Conservation (phyloP, 2,329 filamentous ascomycete species). For the Penicillium sp. region DNA sequence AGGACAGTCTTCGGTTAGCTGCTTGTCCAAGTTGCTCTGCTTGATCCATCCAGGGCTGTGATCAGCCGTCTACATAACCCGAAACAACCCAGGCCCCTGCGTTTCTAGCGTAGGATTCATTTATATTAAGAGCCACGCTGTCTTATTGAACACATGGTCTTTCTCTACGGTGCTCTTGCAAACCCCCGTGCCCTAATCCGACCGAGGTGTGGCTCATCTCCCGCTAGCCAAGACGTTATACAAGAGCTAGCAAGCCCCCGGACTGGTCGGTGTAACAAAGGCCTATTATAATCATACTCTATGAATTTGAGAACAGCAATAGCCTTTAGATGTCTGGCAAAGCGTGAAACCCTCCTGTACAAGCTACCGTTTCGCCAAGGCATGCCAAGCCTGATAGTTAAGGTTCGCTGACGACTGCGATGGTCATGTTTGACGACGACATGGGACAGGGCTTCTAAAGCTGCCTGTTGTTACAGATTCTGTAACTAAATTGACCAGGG, state of each 20-base stretch:
- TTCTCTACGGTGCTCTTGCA: background rate
- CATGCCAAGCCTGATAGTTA: conserved; percentile 3
- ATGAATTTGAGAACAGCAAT: background rate
- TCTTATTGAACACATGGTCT: background rate
- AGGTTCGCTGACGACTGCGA: conserved; percentile 1
- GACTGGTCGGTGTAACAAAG: background rate
- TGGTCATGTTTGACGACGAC: too few relatives aligned
- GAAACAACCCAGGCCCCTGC: background rate
- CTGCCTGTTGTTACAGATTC: background rate
- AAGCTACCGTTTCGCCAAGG: background rate
- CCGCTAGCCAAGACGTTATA: background rate
- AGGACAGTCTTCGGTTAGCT: background rate
- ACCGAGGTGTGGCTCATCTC: too few relatives aligned
- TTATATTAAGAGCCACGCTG: background rate
- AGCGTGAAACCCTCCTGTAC: background rate
- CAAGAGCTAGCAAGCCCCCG: background rate
- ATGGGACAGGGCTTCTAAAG: background rate
- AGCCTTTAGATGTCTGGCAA: background rate
- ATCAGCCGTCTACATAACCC: background rate
- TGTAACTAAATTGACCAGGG: background rate
- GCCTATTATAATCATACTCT: background rate
- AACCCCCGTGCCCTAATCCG: background rate
- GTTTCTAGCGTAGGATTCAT: background rate
- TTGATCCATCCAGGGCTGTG: background rate
- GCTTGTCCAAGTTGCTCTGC: background rate